Evolutionary conservation across 192 early-diverging fungal species (phyloP).

Genomic region (Coemansia sp.): DNA sequence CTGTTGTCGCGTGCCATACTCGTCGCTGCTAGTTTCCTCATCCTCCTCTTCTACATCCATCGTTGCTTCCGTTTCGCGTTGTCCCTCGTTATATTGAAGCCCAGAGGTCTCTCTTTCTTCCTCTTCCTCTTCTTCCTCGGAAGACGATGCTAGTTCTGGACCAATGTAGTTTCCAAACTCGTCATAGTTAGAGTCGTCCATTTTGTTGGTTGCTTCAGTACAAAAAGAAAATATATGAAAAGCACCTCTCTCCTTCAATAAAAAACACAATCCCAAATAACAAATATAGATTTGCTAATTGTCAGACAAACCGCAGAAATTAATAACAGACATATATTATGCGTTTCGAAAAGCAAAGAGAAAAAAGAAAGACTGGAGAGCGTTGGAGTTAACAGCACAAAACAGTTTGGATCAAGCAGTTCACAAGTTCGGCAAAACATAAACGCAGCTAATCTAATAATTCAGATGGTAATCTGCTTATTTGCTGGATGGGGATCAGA

Average conservation of each 20-base stretch:
- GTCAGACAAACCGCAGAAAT: no score
- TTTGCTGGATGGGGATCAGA: no score
- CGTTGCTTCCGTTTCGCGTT: neutral
- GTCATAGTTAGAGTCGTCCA: conserved; percentile 82
- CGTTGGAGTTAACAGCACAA: no score
- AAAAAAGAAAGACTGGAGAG: no score
- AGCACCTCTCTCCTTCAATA: neutral
- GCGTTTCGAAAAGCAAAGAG: no score
- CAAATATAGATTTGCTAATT: no score
- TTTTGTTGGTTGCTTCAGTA: conserved; percentile 21
- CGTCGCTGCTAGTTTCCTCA: conserved; percentile 23
- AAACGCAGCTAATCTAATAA: no score
- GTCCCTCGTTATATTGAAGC: conserved; percentile 58
- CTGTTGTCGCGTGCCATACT: conserved; percentile 9
- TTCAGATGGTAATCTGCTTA: no score
- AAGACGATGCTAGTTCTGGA: conserved; percentile 74
- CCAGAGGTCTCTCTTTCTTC: neutral
- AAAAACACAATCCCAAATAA: neutral
- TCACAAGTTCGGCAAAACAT: no score
- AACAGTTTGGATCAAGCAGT: no score
- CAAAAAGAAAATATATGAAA: conserved; percentile 10
- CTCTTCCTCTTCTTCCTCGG: conserved; percentile 64
- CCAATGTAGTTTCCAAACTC: conserved; percentile 99
- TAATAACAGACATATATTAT: no score
- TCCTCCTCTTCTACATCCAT: conserved; percentile 16